These are phyloP conservation scores for Fonsecaea multimorphosa DNA, from an alignment of 2,329 filamentous ascomycete species.

Conservation along the genomic window DNA sequence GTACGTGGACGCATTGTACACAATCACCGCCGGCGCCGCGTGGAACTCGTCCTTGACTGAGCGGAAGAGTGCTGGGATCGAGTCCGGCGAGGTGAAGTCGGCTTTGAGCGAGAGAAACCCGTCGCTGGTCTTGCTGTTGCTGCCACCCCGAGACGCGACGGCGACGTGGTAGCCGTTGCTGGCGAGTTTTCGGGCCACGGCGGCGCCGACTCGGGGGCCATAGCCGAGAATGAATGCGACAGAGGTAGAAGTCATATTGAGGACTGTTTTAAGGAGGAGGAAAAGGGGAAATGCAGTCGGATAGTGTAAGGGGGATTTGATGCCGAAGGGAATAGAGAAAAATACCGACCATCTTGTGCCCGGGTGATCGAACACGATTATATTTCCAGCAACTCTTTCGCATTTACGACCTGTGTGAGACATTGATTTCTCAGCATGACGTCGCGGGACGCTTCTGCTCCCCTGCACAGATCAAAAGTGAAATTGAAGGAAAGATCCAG, in stretches of 20 bases:
- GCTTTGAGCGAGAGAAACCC: slow-evolving; percentile 41
- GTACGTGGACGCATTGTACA: slow-evolving; percentile 37
- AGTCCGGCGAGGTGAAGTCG: slow-evolving; percentile 46
- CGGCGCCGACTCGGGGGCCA: slow-evolving; percentile 23
- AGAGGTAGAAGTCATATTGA: slow-evolving; percentile 9
- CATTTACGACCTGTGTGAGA: neutral
- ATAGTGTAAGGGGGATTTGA: too few species aligned
- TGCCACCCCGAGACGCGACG: slow-evolving; percentile 7
- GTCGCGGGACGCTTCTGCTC: neutral
- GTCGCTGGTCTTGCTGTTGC: slow-evolving; percentile 9
- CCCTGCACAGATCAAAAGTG: neutral
- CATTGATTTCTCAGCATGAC: neutral
- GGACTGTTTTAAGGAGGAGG: neutral
- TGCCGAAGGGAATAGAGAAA: too few species aligned
- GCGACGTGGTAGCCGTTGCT: slow-evolving; percentile 36
- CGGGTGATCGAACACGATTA: neutral
- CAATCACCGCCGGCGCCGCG: slow-evolving; percentile 42
- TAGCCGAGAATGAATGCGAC: slow-evolving; percentile 44
- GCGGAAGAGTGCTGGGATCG: slow-evolving; percentile 47
- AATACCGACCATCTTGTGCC: too few species aligned
- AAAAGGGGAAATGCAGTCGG: neutral
- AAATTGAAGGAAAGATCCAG: neutral
- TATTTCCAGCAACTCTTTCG: neutral
- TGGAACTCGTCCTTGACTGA: slow-evolving; percentile 45
- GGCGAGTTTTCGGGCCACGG: slow-evolving; percentile 26